A percentile compares a stretch with the other conserved stretches of the same genome.
These are phyloP conservation scores for Hypoxylon sp. DNA, from an alignment of 2,329 filamentous ascomycete genomes.

Conservation along the genomic window DNA sequence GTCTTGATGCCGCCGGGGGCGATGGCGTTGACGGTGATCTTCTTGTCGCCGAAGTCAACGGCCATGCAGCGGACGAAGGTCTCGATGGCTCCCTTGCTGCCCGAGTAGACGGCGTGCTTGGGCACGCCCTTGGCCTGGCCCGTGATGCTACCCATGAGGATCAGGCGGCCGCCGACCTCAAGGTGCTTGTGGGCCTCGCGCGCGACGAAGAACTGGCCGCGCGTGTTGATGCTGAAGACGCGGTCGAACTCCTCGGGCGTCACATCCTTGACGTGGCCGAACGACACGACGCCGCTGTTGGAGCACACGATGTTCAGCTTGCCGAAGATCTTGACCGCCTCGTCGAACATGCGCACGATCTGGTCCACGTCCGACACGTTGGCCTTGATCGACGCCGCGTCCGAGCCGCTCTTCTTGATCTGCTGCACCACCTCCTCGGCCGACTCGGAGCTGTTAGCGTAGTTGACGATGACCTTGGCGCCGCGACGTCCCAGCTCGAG, in stretches of 20 bases:
- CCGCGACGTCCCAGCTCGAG: slow-evolving; percentile 70
- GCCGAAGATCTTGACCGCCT: slow-evolving; percentile 69
- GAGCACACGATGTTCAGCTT: slow-evolving; percentile 74
- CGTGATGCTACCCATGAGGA: slow-evolving; percentile 78
- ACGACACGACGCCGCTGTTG: slow-evolving; percentile 73
- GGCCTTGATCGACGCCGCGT: slow-evolving; percentile 71
- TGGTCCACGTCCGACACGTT: slow-evolving; percentile 71
- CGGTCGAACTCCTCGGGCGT: slow-evolving; percentile 75
- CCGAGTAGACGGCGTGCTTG: slow-evolving; percentile 77
- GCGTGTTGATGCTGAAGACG: slow-evolving; percentile 72
- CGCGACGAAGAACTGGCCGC: slow-evolving; percentile 76
- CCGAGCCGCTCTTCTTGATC: slow-evolving; percentile 70
- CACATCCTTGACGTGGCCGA: slow-evolving; percentile 73
- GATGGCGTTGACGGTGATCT: slow-evolving; percentile 72
- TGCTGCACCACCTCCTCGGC: slow-evolving; percentile 71
- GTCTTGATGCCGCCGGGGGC: slow-evolving; percentile 73
- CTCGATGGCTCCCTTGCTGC: slow-evolving; percentile 78
- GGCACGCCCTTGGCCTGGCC: slow-evolving; percentile 72
- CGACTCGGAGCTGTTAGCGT: slow-evolving; percentile 69
- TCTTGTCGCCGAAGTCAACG: slow-evolving; percentile 72
- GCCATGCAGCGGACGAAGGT: slow-evolving; percentile 79
- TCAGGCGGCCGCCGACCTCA: slow-evolving; percentile 71
- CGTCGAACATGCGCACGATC: slow-evolving; percentile 68
- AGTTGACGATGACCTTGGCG: slow-evolving; percentile 72
- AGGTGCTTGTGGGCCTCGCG: slow-evolving; percentile 75